A percentile compares a stretch with the other conserved stretches of the same genome.
Conservation (phyloP, 768 basidiomycete genomes). For the Leccinum uliginosum region DNA sequence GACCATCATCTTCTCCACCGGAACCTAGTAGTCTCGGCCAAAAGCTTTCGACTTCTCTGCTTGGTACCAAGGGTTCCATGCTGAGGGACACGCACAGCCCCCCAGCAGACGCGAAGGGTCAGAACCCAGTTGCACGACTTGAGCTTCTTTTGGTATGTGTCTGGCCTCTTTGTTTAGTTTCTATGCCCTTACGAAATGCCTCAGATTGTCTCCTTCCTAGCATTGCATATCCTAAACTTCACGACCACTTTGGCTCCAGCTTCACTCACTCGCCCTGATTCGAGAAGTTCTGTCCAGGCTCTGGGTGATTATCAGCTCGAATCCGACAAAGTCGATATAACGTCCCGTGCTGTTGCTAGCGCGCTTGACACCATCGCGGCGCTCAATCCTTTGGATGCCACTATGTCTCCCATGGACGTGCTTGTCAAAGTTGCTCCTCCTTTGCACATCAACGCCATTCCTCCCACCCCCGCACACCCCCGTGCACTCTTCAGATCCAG, state of each 20-base stretch:
- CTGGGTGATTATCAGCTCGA: conserved; percentile 17
- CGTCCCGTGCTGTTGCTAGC: conserved; percentile 52
- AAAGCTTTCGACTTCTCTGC: conserved; percentile 28
- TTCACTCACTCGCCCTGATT: conserved; percentile 44
- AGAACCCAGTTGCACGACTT: conserved; percentile 81
- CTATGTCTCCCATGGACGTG: conserved; percentile 35
- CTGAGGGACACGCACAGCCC: conserved; percentile 40
- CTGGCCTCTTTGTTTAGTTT: not conserved
- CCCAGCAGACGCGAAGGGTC: conserved; percentile 43
- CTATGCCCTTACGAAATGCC: not conserved
- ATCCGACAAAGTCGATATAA: conserved; percentile 64
- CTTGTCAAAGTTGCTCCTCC: conserved; percentile 63
- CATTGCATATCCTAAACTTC: conserved; percentile 88
- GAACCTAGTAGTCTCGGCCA: conserved; percentile 18
- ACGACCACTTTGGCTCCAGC: conserved; percentile 82
- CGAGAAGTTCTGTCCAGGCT: conserved; percentile 11
- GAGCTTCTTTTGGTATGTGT: conserved; percentile 81
- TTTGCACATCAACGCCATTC: conserved; percentile 48
- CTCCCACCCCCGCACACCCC: conserved; percentile 29
- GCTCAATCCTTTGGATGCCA: conserved; percentile 16
- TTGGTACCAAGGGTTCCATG: conserved; percentile 51
- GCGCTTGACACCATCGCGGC: conserved; percentile 56
- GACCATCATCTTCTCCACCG: conserved; percentile 19
- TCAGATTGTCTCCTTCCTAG: conserved; percentile 86
- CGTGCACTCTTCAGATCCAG: conserved; percentile 34